Percentiles rank a stretch among this genome's conserved stretches.
Evolutionary conservation across 2,329 filamentous ascomycete genomes (phyloP).

Genomic region (Epichloe scottii): DNA sequence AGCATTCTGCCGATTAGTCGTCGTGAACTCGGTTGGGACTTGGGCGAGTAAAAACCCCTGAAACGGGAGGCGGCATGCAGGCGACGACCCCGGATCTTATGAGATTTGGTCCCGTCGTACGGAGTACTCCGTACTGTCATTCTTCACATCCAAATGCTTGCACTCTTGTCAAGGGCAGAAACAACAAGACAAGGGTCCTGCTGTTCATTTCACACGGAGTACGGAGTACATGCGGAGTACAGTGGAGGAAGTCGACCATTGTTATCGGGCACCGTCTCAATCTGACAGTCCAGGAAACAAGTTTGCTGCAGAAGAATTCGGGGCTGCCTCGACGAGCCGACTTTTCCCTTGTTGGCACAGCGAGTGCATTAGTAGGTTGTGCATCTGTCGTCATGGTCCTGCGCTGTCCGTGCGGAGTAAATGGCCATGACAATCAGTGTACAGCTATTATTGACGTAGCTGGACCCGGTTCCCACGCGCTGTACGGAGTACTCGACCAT

Average conservation of each 20-base stretch:
- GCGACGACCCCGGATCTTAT: not conserved
- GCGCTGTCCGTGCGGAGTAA: too few species aligned
- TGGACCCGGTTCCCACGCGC: not conserved
- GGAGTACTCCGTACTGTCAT: not conserved
- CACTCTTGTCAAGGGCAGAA: too few species aligned
- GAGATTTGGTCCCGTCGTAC: not conserved
- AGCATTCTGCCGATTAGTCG: too few species aligned
- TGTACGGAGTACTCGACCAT: too few species aligned
- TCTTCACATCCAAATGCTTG: not conserved
- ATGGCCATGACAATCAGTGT: not conserved
- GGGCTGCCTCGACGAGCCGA: not conserved
- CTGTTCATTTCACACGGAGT: not conserved
- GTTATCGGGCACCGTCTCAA: too few species aligned
- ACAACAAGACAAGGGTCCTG: not conserved
- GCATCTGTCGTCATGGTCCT: not conserved
- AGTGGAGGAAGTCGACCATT: too few species aligned
- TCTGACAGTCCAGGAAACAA: too few species aligned
- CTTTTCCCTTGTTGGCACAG: not conserved
- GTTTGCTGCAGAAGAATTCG: not conserved
- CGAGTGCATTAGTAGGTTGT: not conserved
- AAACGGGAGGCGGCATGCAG: not conserved
- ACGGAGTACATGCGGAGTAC: too few species aligned
- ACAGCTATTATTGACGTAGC: not conserved
- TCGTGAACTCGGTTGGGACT: too few species aligned
- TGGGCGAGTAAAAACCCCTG: too few species aligned